phyloP scores from a whole-genome alignment of 2,329 filamentous ascomycete species.

The Ceratocystis destructans region DNA sequence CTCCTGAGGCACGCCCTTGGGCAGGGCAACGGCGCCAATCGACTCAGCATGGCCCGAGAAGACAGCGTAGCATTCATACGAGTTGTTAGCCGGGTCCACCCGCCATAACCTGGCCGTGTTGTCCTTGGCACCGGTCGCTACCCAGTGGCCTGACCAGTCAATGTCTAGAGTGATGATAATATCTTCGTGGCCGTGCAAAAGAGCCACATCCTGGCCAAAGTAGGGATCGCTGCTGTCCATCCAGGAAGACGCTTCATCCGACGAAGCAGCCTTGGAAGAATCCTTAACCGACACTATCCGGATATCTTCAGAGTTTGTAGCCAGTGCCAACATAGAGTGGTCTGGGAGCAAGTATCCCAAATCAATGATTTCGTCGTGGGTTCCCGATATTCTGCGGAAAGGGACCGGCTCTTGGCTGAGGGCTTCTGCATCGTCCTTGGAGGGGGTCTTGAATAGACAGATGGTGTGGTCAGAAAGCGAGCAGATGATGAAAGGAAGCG shows the following conservation, averaged over 20 bases:
- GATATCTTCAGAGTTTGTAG: slow-evolving; percentile 90
- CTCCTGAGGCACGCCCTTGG: slow-evolving; percentile 52
- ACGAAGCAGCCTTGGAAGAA: slow-evolving; percentile 17
- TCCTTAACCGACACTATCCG: slow-evolving; percentile 63
- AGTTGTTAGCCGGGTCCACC: slow-evolving; percentile 59
- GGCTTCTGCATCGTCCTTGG: slow-evolving; percentile 23
- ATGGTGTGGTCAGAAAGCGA: slow-evolving; percentile 85
- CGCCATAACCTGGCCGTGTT: slow-evolving; percentile 88
- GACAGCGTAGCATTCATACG: slow-evolving; percentile 64
- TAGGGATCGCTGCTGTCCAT: slow-evolving; percentile 35
- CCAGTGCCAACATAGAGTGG: slow-evolving; percentile 69
- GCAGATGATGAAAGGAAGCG: slow-evolving; percentile 58
- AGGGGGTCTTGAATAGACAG: slow-evolving; percentile 46
- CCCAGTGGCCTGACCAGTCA: slow-evolving; percentile 95
- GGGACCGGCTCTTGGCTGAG: slow-evolving; percentile 31
- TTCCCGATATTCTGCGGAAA: slow-evolving; percentile 76
- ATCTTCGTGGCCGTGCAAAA: slow-evolving; percentile 82
- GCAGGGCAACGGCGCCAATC: slow-evolving; percentile 74
- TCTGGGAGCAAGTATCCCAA: slow-evolving; percentile 73
- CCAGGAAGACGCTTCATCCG: slow-evolving; percentile 21
- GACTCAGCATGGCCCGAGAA: slow-evolving; percentile 93
- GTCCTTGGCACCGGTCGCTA: slow-evolving; percentile 91
- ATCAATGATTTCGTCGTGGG: slow-evolving; percentile 96
- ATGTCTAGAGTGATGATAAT: slow-evolving; percentile 90
- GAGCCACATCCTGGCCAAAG: slow-evolving; percentile 78